Base-by-base conservation (phyloP, 2,329 filamentous ascomycete genomes). In the Talaromyces sp. region DNA sequence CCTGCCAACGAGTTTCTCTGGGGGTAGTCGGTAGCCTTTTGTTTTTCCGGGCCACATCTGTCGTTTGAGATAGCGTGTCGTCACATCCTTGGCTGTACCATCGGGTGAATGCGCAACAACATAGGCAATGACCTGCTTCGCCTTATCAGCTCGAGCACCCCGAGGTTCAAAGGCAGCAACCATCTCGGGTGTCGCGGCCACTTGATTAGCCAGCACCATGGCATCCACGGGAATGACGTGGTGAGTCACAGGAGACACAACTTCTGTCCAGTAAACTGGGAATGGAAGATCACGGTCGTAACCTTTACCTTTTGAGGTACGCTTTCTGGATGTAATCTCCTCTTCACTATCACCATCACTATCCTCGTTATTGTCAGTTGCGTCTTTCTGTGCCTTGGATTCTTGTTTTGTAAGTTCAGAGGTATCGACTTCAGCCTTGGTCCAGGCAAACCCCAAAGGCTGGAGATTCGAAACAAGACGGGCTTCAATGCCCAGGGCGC, bases 241-340 rank as follows among this genome's bases (percentile, higher is more conserved):
- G 58, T 90, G 85, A 0, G 90, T 93, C 3, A 91, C 81, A 1
- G 91, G 89, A 0, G 93, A 97, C 1, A 95, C 80, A 2, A 90
- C 89, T 73, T 99, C 95, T 0, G 89, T 89, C 95, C 95, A 99
- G 73, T 98, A 98, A 56, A 90, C 89, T 1, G 95, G 93, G 65
- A 88, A 95, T 2, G 87, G 85, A 29, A 97, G 80, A 66, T 96
- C 92, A 21, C 82, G 81, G 67, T 96, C 91, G 67, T 88, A 90
- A n/a, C 35, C 55, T 17, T n/a, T 61, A 4, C n/a, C 7, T 58
- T 52, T 58, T 5, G 56, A 13, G 8, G 41, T 19, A n/a, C 43
- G 38, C 49, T 52, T 52, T 17, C 14, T 29, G 14, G 24, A 21
- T 29, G 2, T 52, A 6, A 14, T 9, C 1, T 52, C 19, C 24